Conservation (phyloP, 768 basidiomycete species). For the Trichaptum fuscoviolaceum region DNA sequence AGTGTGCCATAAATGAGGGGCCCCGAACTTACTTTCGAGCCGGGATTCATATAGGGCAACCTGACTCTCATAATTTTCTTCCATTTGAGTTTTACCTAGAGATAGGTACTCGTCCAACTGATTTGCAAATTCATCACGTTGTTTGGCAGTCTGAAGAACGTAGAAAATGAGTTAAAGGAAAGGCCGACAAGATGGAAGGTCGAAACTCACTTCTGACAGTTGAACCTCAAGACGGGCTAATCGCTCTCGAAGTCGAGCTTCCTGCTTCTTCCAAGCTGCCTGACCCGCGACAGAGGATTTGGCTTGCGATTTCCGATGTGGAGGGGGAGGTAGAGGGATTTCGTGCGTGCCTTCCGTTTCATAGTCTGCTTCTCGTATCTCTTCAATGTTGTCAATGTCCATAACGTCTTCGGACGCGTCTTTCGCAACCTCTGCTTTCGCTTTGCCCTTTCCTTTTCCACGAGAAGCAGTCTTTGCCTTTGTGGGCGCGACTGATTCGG, state of each 20-base stretch:
- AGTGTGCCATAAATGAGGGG: not conserved
- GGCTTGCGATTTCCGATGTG: constrained; percentile 5
- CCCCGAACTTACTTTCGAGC: constrained; percentile 40
- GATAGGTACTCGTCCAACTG: constrained; percentile 57
- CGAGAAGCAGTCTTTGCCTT: constrained; percentile 23
- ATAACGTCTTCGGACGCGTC: constrained; percentile 8
- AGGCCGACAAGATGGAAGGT: not conserved
- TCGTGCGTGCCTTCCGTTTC: constrained; percentile 13
- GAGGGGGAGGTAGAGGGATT: constrained; percentile 9
- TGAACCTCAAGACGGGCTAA: constrained; percentile 8
- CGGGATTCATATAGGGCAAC: constrained; percentile 46
- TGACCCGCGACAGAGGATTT: constrained; percentile 1
- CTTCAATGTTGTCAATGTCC: constrained; percentile 8
- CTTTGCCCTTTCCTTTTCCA: constrained; percentile 30
- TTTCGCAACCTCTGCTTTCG: constrained; percentile 25
- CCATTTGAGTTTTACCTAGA: constrained; percentile 61
- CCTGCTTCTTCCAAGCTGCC: constrained; percentile 2
- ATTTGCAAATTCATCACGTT: constrained; percentile 40
- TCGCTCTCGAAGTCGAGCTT: constrained; percentile 10
- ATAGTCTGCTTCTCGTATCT: not conserved
- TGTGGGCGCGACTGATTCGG: not conserved
- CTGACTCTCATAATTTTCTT: constrained; percentile 45
- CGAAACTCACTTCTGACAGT: constrained; percentile 9
- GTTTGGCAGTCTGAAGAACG: constrained; percentile 32
- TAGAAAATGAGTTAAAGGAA: not conserved